Conservation (phyloP, 768 basidiomycete genomes). For the Rickenella mellea region DNA sequence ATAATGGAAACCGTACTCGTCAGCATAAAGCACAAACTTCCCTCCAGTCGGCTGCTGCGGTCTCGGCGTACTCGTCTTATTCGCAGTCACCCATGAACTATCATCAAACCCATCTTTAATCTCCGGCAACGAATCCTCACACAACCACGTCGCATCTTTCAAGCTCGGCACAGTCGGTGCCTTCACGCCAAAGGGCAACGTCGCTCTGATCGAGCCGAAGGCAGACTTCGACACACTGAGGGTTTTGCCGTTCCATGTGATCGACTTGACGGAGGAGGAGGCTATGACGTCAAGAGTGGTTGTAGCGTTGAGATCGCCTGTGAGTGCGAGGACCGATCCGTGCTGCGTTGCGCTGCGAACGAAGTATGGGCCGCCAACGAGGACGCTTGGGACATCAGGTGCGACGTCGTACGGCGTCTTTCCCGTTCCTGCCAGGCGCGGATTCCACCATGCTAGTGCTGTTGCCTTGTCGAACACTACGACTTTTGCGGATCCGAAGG, state of each 20-base stretch:
- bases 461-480: slow-evolving; percentile 16
- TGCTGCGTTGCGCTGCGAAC: slow-evolving; percentile 18
- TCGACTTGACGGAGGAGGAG: slow-evolving; percentile 6
- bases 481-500: slow-evolving; percentile 7
- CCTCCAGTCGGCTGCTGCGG: slow-evolving; percentile 13
- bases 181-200: slow-evolving; percentile 3
- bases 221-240: slow-evolving; percentile 5
- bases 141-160: slow-evolving; percentile 13
- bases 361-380: slow-evolving; percentile 21
- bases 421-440: slow-evolving; percentile 7
- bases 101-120: slow-evolving; percentile 17
- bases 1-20: slow-evolving; percentile 17
- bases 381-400: slow-evolving; percentile 12
- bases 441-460: slow-evolving; percentile 17
- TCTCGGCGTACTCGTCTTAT: slow-evolving; percentile 17
- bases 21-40: slow-evolving; percentile 14
- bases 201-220: slow-evolving; percentile 8
- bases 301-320: slow-evolving; percentile 17
- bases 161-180: slow-evolving; percentile 10
- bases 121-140: slow-evolving; percentile 20
- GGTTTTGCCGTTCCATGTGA: slow-evolving; percentile 18
- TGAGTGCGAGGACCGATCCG: slow-evolving; percentile 10
- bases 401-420: slow-evolving; percentile 10
- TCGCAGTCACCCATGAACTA: slow-evolving; percentile 14
- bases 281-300: slow-evolving; percentile 15